Percentiles rank a stretch among this genome's conserved stretches.
These are phyloP conservation scores for Pythium phragmitis DNA, from an alignment of 352 stramenopile species.

Conservation along the genomic window DNA sequence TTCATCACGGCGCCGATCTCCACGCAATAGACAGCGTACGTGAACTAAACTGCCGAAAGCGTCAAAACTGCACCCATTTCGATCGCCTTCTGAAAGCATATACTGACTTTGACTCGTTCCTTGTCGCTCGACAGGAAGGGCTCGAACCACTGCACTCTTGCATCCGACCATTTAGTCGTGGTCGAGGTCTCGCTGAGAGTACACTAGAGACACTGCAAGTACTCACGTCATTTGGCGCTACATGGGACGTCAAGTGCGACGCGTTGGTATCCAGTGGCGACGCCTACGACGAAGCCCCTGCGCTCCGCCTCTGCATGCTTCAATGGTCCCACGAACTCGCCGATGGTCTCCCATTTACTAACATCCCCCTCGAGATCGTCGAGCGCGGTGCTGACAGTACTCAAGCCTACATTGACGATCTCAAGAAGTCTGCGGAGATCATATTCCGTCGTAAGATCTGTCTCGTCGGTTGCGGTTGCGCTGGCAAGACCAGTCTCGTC, in stretches of 20 bases:
- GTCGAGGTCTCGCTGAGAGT: no score
- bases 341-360: background rate
- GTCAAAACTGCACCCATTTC: background rate
- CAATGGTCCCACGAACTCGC: background rate
- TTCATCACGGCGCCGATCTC: background rate
- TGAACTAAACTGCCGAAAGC: no score
- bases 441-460: constrained; percentile 1
- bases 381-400: background rate
- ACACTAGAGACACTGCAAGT: constrained; percentile 1
- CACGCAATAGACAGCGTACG: constrained; percentile 5
- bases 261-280: background rate
- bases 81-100: background rate
- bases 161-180: background rate
- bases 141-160: background rate
- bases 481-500: constrained; percentile 28
- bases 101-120: background rate
- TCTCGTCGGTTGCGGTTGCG: constrained; percentile 1
- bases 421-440: background rate
- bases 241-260: constrained; percentile 4
- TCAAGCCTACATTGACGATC: background rate
- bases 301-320: background rate
- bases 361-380: background rate
- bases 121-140: background rate
- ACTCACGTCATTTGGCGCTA: background rate
- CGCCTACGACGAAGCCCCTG: background rate